These are phyloP conservation scores for Vitis riparia DNA, from an alignment of 164 flowering plant genomes.

Conservation along the genomic window DNA sequence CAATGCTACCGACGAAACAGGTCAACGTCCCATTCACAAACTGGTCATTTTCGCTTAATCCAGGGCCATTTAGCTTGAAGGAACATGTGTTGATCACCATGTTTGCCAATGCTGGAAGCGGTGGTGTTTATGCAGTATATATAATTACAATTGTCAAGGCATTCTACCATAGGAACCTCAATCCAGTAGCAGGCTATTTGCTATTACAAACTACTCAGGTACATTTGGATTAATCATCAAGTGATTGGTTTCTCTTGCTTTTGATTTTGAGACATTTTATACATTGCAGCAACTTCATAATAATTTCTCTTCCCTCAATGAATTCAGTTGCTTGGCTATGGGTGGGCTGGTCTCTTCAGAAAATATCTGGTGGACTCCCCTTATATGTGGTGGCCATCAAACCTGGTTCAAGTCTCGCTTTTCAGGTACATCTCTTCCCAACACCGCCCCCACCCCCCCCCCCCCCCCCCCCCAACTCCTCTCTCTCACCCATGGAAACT, in stretches of 20 bases:
- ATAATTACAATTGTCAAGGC: constrained; percentile 7
- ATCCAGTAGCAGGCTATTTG: background rate
- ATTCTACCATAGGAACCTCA: constrained; percentile 8
- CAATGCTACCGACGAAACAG: background rate
- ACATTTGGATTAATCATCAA: too few relatives aligned
- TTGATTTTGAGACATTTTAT: too few relatives aligned
- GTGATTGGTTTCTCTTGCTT: too few relatives aligned
- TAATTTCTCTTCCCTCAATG: too few relatives aligned
- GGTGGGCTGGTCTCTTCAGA: constrained; percentile 6
- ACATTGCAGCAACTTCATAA: too few relatives aligned
- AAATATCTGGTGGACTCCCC: background rate
- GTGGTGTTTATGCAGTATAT: constrained; percentile 5
- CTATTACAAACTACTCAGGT: background rate
- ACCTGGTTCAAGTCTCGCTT: constrained; percentile 8
- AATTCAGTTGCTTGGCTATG: constrained; percentile 7
- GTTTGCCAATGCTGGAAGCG: constrained; percentile 9
- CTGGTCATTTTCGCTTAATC: constrained; percentile 8
- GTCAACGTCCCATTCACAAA: background rate
- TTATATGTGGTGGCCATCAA: constrained; percentile 8
- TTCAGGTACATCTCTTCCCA: background rate
- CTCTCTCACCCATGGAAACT: too few relatives aligned
- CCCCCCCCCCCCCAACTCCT: too few relatives aligned
- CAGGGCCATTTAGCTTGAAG: constrained; percentile 11
- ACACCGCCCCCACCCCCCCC: too few relatives aligned
- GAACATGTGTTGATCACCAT: constrained; percentile 2